Evolutionary conservation across 2,329 filamentous ascomycete species (phyloP).

Genomic region (Claviceps monticola): DNA sequence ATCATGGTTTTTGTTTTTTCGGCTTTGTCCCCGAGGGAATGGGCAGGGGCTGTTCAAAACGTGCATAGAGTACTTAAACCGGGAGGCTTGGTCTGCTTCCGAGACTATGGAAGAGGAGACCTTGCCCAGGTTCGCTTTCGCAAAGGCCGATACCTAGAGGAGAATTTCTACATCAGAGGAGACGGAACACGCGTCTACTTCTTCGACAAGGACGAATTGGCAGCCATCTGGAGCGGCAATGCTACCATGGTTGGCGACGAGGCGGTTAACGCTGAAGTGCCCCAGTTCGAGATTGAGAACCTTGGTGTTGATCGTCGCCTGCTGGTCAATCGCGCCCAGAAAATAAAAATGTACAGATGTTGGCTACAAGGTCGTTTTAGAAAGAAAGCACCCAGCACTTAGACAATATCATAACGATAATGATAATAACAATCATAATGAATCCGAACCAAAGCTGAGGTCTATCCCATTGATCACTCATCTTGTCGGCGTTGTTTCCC

Average conservation of each 20-base stretch:
- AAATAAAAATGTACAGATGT: constrained; percentile 96
- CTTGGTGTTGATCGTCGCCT: constrained; percentile 78
- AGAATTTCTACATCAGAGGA: constrained; percentile 94
- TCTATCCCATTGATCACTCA: no score
- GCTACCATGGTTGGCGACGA: constrained; percentile 11
- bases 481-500: no score
- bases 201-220: constrained; percentile 77
- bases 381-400: constrained; percentile 40
- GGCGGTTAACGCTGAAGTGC: constrained; percentile 12
- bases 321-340: constrained; percentile 79
- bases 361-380: constrained; percentile 81
- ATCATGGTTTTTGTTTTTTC: constrained; percentile 97
- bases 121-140: constrained; percentile 94
- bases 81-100: constrained; percentile 85
- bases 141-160: constrained; percentile 83
- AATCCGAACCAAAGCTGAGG: background rate
- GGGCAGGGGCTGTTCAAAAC: constrained; percentile 70
- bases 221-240: constrained; percentile 57
- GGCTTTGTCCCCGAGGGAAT: constrained; percentile 72
- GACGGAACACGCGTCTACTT: constrained; percentile 97
- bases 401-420: background rate
- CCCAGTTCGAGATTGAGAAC: constrained; percentile 56
- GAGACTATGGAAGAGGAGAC: constrained; percentile 92
- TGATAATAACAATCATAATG: background rate
- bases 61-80: constrained; percentile 74